Base-by-base conservation (phyloP, 306 rosid species). In the Glycine soja region DNA sequence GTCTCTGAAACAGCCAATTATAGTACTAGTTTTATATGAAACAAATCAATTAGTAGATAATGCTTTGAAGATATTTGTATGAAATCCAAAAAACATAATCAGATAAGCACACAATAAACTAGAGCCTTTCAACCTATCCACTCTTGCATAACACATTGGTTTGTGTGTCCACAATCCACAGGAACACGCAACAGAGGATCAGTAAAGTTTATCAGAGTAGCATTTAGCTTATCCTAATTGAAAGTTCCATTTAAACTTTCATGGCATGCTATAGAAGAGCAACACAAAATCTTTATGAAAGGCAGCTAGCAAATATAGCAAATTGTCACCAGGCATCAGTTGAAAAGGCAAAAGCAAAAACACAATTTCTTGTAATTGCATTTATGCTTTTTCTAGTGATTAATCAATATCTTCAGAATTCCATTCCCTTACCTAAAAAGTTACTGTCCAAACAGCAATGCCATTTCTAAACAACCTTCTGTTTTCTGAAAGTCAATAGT, bases 1-100 rank as follows among this genome's bases (percentile, higher is more conserved):
- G 75, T 62, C 53, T 80, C 61, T 54, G 48, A 63, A 84, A 70
- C 82, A 72, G 53, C 78, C 68, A 74, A 74, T 30, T 59, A 69
- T 46, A 65, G 13, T 63, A 38, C 64, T 77, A 63, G 36, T 62
- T 78, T 72, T 70, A 58, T 58, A 74, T 12, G 72, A 67, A 24
- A 24, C 30, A 0, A 24, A 24, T 24, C 30, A 24, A 24, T 24
- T 24, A 24, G 40, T 47, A 74, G 34, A 66, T 45, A 48, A 70
- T 56, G 46, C 46, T 70, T 81, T 3, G 14, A 76, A 63, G 53
- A 48, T 19, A 47, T 18, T 4, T 50, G 12, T 15, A 15, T n/a
- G n/a, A 78, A 71, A 78, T 57, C 65, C 53, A 50, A 67, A 65
- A 30, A 15, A 6, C 47, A 63, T 5, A 34, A 67, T 0, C 65